Evolutionary conservation across 148 eudicot genomes (phyloP).

Genomic region (Hydrangea macrophylla): DNA sequence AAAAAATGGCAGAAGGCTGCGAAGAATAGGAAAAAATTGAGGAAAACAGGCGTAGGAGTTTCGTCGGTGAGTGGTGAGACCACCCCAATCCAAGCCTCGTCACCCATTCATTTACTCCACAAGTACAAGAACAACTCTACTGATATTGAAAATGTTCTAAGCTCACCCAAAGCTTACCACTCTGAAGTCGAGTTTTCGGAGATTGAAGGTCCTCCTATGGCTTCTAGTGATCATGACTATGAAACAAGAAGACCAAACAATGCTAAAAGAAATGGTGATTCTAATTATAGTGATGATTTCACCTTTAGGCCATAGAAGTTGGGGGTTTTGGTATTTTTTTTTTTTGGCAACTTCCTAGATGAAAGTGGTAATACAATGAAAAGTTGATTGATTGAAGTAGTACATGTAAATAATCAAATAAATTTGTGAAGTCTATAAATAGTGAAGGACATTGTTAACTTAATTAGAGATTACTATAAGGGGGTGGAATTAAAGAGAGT

Average conservation of each 20-base stretch:
- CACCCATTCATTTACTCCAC: constrained; percentile 23
- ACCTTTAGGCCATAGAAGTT: too few species aligned
- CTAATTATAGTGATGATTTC: too few species aligned
- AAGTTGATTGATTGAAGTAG: too few species aligned
- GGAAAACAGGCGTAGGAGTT: constrained; percentile 5
- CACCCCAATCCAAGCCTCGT: constrained; percentile 11
- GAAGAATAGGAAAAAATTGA: constrained; percentile 21
- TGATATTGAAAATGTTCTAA: constrained; percentile 5
- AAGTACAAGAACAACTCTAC: not conserved
- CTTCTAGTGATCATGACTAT: not conserved
- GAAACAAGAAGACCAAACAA: not conserved
- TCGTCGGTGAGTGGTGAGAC: constrained; percentile 11
- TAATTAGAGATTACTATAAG: too few species aligned
- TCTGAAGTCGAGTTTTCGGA: constrained; percentile 16
- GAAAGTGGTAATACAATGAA: too few species aligned
- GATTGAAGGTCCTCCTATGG: constrained; percentile 1
- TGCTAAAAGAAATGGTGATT: too few species aligned
- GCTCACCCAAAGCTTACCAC: constrained; percentile 2
- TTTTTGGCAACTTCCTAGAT: too few species aligned
- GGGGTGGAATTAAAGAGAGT: too few species aligned
- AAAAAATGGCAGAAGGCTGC: constrained; percentile 33
- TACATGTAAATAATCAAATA: too few species aligned
- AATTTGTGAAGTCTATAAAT: too few species aligned
- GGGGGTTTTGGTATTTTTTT: too few species aligned
- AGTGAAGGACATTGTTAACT: too few species aligned